These are phyloP conservation scores for Artemisia annua DNA, from an alignment of 129 eudicot genomes.

Conservation along the genomic window DNA sequence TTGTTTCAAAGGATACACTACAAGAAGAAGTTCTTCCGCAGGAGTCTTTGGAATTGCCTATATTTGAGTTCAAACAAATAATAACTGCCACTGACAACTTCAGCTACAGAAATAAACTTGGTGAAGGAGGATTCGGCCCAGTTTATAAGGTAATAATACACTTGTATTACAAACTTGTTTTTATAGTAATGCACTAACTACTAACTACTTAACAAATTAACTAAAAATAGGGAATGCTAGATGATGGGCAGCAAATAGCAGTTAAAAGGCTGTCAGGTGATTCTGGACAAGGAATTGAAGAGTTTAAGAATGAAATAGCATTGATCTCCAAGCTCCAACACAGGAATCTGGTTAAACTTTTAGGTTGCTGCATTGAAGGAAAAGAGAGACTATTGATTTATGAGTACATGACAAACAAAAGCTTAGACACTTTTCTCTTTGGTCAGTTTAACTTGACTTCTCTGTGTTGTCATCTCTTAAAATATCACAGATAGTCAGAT, in stretches of 20 bases:
- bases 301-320: constrained; percentile 40
- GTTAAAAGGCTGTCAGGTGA: constrained; percentile 44
- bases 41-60: constrained; percentile 28
- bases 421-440: constrained; percentile 44
- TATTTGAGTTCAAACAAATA: constrained; percentile 29
- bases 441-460: constrained; percentile 28
- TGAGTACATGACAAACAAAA: constrained; percentile 44
- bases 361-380: constrained; percentile 42
- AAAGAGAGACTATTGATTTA: constrained; percentile 41
- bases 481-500: not conserved
- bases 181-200: not conserved
- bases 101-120: constrained; percentile 34
- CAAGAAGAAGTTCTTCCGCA: constrained; percentile 24
- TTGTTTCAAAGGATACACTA: constrained; percentile 13
- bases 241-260: constrained; percentile 36
- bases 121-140: constrained; percentile 53
- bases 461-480: not conserved
- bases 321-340: constrained; percentile 44
- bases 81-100: constrained; percentile 39
- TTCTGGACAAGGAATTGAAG: constrained; percentile 37
- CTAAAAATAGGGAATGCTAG: constrained; percentile 32
- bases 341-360: constrained; percentile 42
- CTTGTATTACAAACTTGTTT: constrained; percentile 10
- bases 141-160: constrained; percentile 35
- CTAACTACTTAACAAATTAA: constrained; percentile 6